Evolutionary conservation across 768 basidiomycete genomes (phyloP), one percentile per base, ranked within the genome.

Genomic region (Tulasnella sp.): DNA sequence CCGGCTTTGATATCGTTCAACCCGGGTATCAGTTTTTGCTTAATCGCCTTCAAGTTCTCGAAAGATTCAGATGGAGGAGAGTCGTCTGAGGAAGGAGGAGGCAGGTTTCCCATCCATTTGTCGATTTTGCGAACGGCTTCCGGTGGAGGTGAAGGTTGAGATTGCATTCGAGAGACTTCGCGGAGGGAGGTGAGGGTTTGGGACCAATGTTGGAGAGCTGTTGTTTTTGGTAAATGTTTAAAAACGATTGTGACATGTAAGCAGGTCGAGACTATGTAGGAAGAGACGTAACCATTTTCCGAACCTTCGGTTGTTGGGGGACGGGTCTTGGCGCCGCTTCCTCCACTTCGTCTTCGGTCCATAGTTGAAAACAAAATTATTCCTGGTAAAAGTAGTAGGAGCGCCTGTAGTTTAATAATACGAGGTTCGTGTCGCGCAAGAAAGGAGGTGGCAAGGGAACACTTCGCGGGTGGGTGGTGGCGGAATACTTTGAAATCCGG

Each of bases 191-290:
- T 84, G 38, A 88, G 85, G 40, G 91, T 90, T 82, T 89, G 90
- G 70, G 88, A 86, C 93, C 93, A 94, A 80, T 86, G 91, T 75
- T 91, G 89, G 78, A 92, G 84, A 85, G 93, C 93, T 94, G 83
- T 76, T 79, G 70, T 73, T 42, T 73, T 76, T n/a, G n/a, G n/a
- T n/a, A n/a, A n/a, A n/a, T n/a, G n/a, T 67, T 77, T 69, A 67
- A 76, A 67, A n/a, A 49, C 71, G 75, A 78, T 72, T n/a, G 22
- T 25, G 67, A 64, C 25, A 42, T 42, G 72, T 29, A 42, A 70
- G 36, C n/a, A 29, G 36, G 71, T 14, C 19, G 19, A 74, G 34
- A 76, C 17, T 7, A 15, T 42, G 19, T 22, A 71, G 39, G 37
- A 29, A 76, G 79, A 76, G 72, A 74, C 80, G 69, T 73, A 72